Base-by-base conservation (phyloP, 345 rosid species). In the Salix dunnii region DNA sequence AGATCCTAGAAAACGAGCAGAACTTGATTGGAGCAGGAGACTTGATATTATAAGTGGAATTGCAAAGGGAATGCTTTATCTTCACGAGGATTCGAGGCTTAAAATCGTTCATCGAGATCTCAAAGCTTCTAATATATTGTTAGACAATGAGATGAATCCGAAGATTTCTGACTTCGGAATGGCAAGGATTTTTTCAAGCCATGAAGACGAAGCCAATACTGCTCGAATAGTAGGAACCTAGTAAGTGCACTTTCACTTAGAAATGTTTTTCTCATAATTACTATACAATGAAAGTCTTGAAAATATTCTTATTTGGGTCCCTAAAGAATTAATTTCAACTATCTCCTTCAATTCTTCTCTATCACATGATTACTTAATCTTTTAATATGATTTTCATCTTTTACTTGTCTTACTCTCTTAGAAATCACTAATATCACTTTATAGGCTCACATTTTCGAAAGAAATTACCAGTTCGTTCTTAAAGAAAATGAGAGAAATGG, bases 141-240 rank as follows among this genome's bases (percentile, higher is more conserved):
- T 89, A 40, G 91, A 86, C 66, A 36, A 68, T 12, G 83, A 85
- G 4, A 86, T 90, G 90, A 88, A 86, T 67, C 91, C 91, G 0
- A 88, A 88, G 62, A 86, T 88, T 4, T 88, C 93, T 2, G 93
- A 90, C 68, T 90, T 90, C 51, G 93, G 93, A 63, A 81, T 87
- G 72, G 91, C 91, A 51, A 87, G 88, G 35, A 84, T 85, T 16
- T 83, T 87, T 70, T 81, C 80, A 6, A 68, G 78, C 18, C 75
- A 68, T 20, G 86, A 84, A 78, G 79, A 77, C 9, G 76, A 84
- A 55, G 82, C 72, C 66, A 85, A 86, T 72, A 86, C 90, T 21
- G 80, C 55, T 66, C 83, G 84, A 63, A 84, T 89, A 67, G 88
- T 84, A 7, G 90, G 90, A 74, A 89, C 90, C 33, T 89, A 74